Conservation (phyloP, 441 rosid species). For the Iberis amara region DNA sequence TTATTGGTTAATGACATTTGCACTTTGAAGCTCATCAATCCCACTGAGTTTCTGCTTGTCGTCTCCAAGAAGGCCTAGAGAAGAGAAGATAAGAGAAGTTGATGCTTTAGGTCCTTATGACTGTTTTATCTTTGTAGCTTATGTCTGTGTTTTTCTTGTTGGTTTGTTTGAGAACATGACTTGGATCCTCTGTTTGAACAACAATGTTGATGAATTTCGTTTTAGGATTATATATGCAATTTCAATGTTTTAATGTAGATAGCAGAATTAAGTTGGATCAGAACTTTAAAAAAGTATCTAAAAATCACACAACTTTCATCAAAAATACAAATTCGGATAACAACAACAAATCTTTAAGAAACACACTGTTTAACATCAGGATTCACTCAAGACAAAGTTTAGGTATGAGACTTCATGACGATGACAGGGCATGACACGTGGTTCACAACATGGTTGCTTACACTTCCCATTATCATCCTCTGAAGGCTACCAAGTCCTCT, state of each 20-base stretch:
- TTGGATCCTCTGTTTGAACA: no score
- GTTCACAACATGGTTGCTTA: conserved; percentile 83
- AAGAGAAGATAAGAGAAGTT: no score
- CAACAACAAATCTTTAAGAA: background rate
- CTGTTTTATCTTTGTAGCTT: no score
- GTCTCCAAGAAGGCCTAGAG: background rate
- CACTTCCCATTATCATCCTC: conserved; percentile 92
- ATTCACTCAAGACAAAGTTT: conserved; percentile 10
- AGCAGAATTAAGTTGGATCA: no score
- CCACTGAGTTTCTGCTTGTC: conserved; percentile 19
- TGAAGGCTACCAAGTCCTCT: conserved; percentile 87
- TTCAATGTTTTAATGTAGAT: no score
- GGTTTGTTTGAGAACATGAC: no score
- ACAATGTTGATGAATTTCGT: no score
- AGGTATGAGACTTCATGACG: conserved; percentile 56
- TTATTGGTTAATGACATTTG: conserved; percentile 9
- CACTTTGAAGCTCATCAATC: conserved; percentile 24
- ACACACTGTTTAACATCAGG: no score
- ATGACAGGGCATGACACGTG: conserved; percentile 77
- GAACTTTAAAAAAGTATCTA: background rate
- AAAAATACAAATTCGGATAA: background rate
- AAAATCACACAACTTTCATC: conserved; percentile 2
- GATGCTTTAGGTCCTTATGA: no score
- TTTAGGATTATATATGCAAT: no score
- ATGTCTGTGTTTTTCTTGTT: no score